These are phyloP conservation scores for Daedaleopsis nitida DNA, from an alignment of 768 basidiomycete species.

Conservation along the genomic window DNA sequence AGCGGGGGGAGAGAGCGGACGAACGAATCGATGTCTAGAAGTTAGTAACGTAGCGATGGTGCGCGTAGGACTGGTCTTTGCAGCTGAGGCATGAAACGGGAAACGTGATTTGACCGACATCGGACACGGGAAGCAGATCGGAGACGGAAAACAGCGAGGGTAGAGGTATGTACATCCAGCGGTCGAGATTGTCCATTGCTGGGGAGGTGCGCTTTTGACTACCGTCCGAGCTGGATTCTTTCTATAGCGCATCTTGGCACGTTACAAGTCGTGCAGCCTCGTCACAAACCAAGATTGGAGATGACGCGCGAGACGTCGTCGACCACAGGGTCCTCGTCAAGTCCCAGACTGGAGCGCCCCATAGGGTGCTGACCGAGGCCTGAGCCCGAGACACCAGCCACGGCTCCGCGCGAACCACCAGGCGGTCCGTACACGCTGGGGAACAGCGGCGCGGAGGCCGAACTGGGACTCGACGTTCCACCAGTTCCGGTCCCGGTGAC, in stretches of 20 bases:
- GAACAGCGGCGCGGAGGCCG: constrained; percentile 77
- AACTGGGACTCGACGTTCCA: constrained; percentile 78
- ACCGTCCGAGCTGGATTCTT: constrained; percentile 8
- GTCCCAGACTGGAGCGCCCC: constrained; percentile 27
- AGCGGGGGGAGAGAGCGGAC: constrained; percentile 20
- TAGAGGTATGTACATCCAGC: constrained; percentile 19
- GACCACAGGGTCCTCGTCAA: constrained; percentile 55
- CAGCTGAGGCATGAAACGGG: constrained; percentile 7
- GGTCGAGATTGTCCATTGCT: constrained; percentile 9
- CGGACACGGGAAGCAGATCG: not conserved
- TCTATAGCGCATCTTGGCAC: constrained; percentile 13
- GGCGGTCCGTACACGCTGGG: constrained; percentile 79
- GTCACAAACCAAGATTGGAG: constrained; percentile 47
- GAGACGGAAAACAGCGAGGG: not conserved
- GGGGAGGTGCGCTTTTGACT: constrained; percentile 13
- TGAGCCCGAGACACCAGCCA: constrained; percentile 30
- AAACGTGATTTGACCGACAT: constrained; percentile 1
- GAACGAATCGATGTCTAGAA: constrained; percentile 17
- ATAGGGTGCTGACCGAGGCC: constrained; percentile 26
- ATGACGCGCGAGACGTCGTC: constrained; percentile 80
- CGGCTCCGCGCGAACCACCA: constrained; percentile 29
- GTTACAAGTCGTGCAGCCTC: not conserved
- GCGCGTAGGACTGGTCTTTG: constrained; percentile 16
- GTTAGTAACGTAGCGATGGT: constrained; percentile 18
- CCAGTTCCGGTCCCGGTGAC: constrained; percentile 57